These are phyloP conservation scores for Rhododendron molle DNA, from an alignment of 148 eudicot species.

Conservation along the genomic window DNA sequence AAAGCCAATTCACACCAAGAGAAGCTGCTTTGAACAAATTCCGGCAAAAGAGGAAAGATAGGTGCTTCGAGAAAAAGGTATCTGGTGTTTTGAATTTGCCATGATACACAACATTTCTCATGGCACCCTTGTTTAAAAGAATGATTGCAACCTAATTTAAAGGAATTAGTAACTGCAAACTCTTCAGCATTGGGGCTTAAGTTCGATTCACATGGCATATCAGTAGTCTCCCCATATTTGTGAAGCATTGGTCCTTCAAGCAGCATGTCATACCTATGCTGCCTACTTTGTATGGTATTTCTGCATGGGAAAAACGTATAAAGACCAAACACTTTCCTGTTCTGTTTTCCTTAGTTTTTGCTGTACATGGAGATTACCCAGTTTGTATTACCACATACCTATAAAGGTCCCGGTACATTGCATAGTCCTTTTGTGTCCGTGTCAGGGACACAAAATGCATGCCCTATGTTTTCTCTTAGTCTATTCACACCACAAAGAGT, in stretches of 20 bases:
- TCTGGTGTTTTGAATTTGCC: neutral
- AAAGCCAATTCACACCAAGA: conserved; percentile 38
- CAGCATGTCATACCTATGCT: neutral
- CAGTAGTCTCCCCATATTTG: neutral
- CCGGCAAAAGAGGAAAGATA: conserved; percentile 60
- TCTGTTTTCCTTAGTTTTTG: neutral
- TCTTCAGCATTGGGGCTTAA: neutral
- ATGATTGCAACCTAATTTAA: neutral
- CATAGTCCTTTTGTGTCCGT: neutral
- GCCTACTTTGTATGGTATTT: neutral
- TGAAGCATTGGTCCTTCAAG: neutral
- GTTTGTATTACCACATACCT: neutral
- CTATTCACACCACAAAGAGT: neutral
- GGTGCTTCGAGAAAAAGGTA: conserved; percentile 77
- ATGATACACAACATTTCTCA: neutral
- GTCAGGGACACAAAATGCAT: neutral
- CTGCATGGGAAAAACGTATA: neutral
- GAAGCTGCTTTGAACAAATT: conserved; percentile 60
- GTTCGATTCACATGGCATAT: neutral
- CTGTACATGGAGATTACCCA: neutral
- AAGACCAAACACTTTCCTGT: neutral
- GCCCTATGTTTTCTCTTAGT: neutral
- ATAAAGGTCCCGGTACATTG: neutral
- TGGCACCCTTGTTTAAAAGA: neutral
- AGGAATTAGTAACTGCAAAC: neutral